Evolutionary conservation across 345 rosid genomes (phyloP).

Genomic region (Leavenworthia alabamica): DNA sequence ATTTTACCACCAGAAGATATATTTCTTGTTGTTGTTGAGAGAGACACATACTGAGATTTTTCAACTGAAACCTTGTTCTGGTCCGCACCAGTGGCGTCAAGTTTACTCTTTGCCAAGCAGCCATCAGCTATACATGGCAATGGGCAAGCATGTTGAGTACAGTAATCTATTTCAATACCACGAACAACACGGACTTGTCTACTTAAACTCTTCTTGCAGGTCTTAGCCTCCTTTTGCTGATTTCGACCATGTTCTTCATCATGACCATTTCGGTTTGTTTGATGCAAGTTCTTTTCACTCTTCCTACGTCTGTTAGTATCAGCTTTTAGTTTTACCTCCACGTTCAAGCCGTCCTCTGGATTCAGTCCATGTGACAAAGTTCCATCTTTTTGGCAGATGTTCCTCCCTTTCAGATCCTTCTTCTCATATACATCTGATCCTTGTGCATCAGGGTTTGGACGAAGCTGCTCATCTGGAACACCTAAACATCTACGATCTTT

Average conservation of each 20-base stretch:
- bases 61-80: constrained; percentile 26
- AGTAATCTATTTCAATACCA: constrained; percentile 22
- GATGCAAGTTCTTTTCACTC: constrained; percentile 29
- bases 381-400: constrained; percentile 19
- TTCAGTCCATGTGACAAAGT: constrained; percentile 27
- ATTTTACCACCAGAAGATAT: constrained; percentile 30
- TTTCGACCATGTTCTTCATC: constrained; percentile 27
- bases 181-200: constrained; percentile 30
- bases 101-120: constrained; percentile 27
- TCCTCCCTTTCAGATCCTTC: constrained; percentile 29
- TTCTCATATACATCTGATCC: constrained; percentile 27
- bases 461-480: constrained; percentile 26
- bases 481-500: constrained; percentile 19
- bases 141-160: constrained; percentile 39
- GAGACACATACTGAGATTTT: constrained; percentile 33
- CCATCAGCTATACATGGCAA: constrained; percentile 36
- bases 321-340: constrained; percentile 27
- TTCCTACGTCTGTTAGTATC: constrained; percentile 28
- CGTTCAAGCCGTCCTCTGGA: constrained; percentile 24
- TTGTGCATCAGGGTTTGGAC: constrained; percentile 16
- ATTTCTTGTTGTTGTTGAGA: constrained; percentile 28
- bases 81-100: constrained; percentile 23
- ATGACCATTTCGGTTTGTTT: constrained; percentile 20
- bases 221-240: constrained; percentile 28
- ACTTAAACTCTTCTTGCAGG: constrained; percentile 34